A percentile compares a stretch with the other conserved stretches of the same genome.
These are phyloP conservation scores for Cryptococcus sp. DNA, from an alignment of 1,284 basidiomycete genomes.

Conservation along the genomic window DNA sequence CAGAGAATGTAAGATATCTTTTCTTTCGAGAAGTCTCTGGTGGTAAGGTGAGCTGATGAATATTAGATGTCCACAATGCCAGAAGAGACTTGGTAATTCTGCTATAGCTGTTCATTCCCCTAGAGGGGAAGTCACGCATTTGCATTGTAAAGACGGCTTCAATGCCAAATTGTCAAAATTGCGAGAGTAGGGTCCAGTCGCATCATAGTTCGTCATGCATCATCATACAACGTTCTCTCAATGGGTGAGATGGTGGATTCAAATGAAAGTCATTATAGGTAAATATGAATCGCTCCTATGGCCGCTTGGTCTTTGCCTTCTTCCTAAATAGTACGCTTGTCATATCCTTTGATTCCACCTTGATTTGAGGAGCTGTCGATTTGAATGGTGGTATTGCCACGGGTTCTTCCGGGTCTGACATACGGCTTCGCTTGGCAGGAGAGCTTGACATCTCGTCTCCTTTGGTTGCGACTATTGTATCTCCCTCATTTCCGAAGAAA, in stretches of 20 bases:
- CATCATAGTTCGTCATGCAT: neutral
- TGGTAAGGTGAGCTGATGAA: neutral
- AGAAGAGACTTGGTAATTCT: slow-evolving; percentile 87
- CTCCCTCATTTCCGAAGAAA: slow-evolving; percentile 7
- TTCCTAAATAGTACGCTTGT: neutral
- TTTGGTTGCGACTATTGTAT: neutral
- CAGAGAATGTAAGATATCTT: slow-evolving; percentile 68
- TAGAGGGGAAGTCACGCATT: slow-evolving; percentile 87
- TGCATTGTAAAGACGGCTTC: slow-evolving; percentile 84
- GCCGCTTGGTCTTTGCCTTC: neutral
- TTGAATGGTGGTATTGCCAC: neutral
- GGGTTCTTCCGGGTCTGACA: neutral
- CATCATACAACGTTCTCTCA: too few relatives aligned
- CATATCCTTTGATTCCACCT: neutral
- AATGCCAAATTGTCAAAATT: slow-evolving; percentile 43
- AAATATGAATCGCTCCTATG: too few relatives aligned
- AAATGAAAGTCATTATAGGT: too few relatives aligned
- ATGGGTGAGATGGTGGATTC: too few relatives aligned
- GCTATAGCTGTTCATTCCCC: slow-evolving; percentile 92
- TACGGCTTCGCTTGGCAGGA: neutral
- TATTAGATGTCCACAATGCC: slow-evolving; percentile 84
- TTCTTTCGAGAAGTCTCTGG: neutral
- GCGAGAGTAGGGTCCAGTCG: slow-evolving; percentile 6
- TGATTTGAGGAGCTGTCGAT: neutral
- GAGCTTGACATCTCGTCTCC: neutral